Base-by-base conservation (phyloP, 352 stramenopile genomes). In the Blastocystis sp. region DNA sequence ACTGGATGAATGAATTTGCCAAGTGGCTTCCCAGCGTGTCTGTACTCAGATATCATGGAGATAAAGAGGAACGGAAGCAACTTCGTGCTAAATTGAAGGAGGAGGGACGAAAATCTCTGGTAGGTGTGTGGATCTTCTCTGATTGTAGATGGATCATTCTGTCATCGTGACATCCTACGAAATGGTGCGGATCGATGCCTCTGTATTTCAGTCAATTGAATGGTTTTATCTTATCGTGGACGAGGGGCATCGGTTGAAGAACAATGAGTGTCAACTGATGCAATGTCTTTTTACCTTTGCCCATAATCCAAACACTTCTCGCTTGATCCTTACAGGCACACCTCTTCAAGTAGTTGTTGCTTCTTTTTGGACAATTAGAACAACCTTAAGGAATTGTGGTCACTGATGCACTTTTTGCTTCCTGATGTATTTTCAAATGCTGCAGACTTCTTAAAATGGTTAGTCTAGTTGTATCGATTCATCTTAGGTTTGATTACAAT, bases 101-200 rank as follows among this genome's bases (percentile, higher is more conserved):
- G 4, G 53, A 73, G 41, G 41, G 76, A 18, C 37, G 47, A 20
- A 63, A 26, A 37, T 53, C 23, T 73, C 23, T 87, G 18, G 23
- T 75, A n/a, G 13, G n/a, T 4, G 23, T 4, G 39, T 56, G 4
- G 29, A 41, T 45, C 26, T 1, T 13, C 37, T 29, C 34, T 45
- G 73, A n/a, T 6, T 20, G 1, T 87, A 87, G 62, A 76, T 88
- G 66, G 29, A 77, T 15, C 37, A 61, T 23, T 53, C 53, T 29
- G 93, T 98, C n/a, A 96, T 98, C 61, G 93, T 99, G 53, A 99
- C 96, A 4, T 98, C 95, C 0, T 99, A 98, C 87, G 96, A 98
- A 91, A 97, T 98, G 91, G 95, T 95, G 23, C 62, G 77, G 8
- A 59, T 77, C 18, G 77, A 88, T 23, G 37, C 39, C 4, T 47